Percentiles rank a stretch among this genome's conserved stretches.
These are phyloP conservation scores for Xylaria sp. DNA, from an alignment of 2,329 filamentous ascomycete species.

Conservation along the genomic window DNA sequence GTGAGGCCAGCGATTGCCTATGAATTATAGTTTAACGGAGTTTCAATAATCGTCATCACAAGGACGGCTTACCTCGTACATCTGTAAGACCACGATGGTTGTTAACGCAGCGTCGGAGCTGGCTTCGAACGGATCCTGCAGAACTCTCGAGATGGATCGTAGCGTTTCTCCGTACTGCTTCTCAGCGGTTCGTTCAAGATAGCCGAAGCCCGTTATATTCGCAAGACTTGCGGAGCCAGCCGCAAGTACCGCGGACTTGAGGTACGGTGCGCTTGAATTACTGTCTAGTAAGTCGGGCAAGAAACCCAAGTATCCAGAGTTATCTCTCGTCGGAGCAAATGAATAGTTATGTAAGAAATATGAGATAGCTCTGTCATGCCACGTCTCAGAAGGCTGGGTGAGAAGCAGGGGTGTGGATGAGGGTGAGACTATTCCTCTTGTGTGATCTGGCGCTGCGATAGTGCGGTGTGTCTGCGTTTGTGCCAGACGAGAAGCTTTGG, in stretches of 20 bases:
- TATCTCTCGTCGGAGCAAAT: conserved; percentile 14
- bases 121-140: conserved; percentile 16
- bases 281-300: conserved; percentile 22
- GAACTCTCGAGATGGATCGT: conserved; percentile 10
- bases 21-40: conserved; percentile 16
- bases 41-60: background rate
- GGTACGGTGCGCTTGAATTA: background rate
- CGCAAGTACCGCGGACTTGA: conserved; percentile 29
- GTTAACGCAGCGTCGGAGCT: conserved; percentile 23
- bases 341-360: conserved; percentile 31
- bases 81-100: conserved; percentile 26
- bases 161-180: conserved; percentile 28
- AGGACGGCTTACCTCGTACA: conserved; percentile 27
- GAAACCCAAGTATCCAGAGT: conserved; percentile 26
- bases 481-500: background rate
- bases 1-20: conserved; percentile 24
- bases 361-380: conserved; percentile 26
- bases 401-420: conserved; percentile 14
- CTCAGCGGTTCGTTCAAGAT: conserved; percentile 18
- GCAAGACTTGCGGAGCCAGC: conserved; percentile 32
- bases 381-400: conserved; percentile 26
- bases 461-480: background rate
- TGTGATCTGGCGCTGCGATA: background rate
- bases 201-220: conserved; percentile 25
- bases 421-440: background rate